A percentile compares a stretch with the other conserved stretches of the same genome.
phyloP scores from a whole-genome alignment of 345 rosid genomes.

The Geranium brycei region DNA sequence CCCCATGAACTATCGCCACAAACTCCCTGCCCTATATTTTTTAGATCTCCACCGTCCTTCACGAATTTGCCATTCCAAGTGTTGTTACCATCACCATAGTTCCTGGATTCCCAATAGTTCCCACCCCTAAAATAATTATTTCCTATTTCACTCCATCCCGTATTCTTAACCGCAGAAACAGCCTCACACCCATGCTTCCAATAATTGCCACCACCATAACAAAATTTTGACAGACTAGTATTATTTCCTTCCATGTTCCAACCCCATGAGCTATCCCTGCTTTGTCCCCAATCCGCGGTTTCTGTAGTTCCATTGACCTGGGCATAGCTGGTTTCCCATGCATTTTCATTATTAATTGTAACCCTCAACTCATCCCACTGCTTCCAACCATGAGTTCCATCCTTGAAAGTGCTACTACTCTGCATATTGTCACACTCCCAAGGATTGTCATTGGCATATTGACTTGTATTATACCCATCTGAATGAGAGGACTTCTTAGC shows the following conservation, averaged over 20 bases:
- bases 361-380: slow-evolving; percentile 7
- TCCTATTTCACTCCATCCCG: slow-evolving; percentile 15
- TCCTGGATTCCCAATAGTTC: slow-evolving; percentile 13
- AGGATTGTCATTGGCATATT: slow-evolving; percentile 16
- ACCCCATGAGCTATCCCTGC: slow-evolving; percentile 18
- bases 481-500: slow-evolving; percentile 11
- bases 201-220: slow-evolving; percentile 3
- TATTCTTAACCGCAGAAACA: too few relatives aligned
- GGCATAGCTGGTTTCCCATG: slow-evolving; percentile 35
- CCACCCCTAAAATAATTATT: slow-evolving; percentile 16
- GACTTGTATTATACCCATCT: slow-evolving; percentile 17
- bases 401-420: slow-evolving; percentile 10
- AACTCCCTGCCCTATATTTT: too few relatives aligned
- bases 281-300: slow-evolving; percentile 13
- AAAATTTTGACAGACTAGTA: slow-evolving; percentile 1
- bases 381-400: slow-evolving; percentile 20
- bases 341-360: slow-evolving; percentile 14
- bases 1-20: slow-evolving; percentile 17
- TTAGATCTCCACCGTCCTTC: slow-evolving; percentile 7
- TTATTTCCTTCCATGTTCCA: slow-evolving; percentile 12
- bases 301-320: slow-evolving; percentile 18
- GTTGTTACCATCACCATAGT: slow-evolving; percentile 7
- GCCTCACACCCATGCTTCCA: slow-evolving; percentile 13
- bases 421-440: slow-evolving; percentile 21
- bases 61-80: too few relatives aligned